A percentile compares a stretch with the other conserved stretches of the same genome.
phyloP scores from a whole-genome alignment of 495 filamentous ascomycete species.

The Neurospora tetraspora region DNA sequence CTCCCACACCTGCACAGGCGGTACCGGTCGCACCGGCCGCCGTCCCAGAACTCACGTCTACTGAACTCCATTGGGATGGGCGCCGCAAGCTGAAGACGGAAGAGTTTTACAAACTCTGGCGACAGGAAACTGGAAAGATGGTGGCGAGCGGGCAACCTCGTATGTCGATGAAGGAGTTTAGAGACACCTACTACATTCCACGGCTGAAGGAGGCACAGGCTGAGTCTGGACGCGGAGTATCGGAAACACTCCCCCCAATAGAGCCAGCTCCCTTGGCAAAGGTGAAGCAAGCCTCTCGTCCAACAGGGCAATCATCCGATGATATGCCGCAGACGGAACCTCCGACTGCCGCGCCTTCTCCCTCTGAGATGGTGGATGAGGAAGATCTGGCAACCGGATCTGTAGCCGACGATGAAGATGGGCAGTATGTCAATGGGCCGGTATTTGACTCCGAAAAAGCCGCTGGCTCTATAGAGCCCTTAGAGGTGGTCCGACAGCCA shows the following conservation, averaged over 20 bases:
- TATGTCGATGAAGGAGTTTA: constrained; percentile 13
- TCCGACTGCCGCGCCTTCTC: constrained; percentile 19
- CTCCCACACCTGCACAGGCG: not conserved
- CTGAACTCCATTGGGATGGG: constrained; percentile 12
- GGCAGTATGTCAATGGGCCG: constrained; percentile 4
- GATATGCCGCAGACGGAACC: not conserved
- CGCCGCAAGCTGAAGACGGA: constrained; percentile 8
- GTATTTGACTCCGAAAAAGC: constrained; percentile 9
- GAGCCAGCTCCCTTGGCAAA: not conserved
- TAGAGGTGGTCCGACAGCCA: constrained; percentile 17
- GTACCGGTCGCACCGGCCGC: not conserved
- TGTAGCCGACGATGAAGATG: constrained; percentile 14
- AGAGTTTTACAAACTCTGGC: constrained; percentile 13
- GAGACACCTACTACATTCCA: constrained; percentile 11
- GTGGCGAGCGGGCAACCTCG: constrained; percentile 7
- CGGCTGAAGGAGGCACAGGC: constrained; percentile 9
- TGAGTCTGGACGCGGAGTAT: not conserved
- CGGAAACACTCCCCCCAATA: not conserved
- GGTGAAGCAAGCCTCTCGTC: not conserved
- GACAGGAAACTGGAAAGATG: constrained; percentile 9
- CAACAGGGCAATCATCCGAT: not conserved
- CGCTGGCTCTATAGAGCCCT: constrained; percentile 4
- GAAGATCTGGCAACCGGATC: constrained; percentile 8
- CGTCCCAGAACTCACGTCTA: not conserved
- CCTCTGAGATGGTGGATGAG: constrained; percentile 8